These are phyloP conservation scores for Lactarius hengduanensis DNA, from an alignment of 768 basidiomycete species.

Conservation along the genomic window DNA sequence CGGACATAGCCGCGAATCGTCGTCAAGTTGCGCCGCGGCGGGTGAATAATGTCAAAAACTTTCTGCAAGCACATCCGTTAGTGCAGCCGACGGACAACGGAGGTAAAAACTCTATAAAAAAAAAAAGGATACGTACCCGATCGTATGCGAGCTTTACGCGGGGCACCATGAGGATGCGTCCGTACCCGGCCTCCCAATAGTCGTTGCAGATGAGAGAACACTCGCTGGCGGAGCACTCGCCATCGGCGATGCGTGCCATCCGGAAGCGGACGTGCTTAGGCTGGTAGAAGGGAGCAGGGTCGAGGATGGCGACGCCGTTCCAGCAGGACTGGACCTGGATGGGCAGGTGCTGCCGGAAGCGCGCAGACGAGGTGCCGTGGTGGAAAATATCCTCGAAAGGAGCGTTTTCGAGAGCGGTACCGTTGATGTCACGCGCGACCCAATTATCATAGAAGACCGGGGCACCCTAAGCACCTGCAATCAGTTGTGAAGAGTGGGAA, in stretches of 20 bases:
- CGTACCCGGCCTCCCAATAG: conserved; percentile 96
- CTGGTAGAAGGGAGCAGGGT: conserved; percentile 92
- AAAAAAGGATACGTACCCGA: conserved; percentile 46
- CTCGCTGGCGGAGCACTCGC: conserved; percentile 93
- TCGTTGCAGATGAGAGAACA: conserved; percentile 98
- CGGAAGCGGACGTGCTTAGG: conserved; percentile 91
- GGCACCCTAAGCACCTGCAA: conserved; percentile 45
- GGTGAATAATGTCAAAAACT: conserved; percentile 95
- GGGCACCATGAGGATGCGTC: conserved; percentile 96
- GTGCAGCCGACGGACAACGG: not conserved
- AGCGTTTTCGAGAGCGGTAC: conserved; percentile 96
- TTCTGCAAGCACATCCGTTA: conserved; percentile 46
- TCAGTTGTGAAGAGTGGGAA: conserved; percentile 1
- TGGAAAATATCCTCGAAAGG: conserved; percentile 96
- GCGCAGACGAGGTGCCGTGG: conserved; percentile 65
- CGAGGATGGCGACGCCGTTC: conserved; percentile 96
- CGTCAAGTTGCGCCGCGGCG: conserved; percentile 85
- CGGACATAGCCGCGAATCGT: conserved; percentile 92
- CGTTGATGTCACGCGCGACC: conserved; percentile 98
- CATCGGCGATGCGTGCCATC: conserved; percentile 86
- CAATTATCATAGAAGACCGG: conserved; percentile 99
- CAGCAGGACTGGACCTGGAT: conserved; percentile 97
- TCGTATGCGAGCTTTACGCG: conserved; percentile 97
- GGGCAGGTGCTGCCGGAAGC: conserved; percentile 91
- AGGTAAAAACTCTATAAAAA: not conserved